Percentiles rank a stretch among this genome's conserved stretches.
Conservation (phyloP, 305 asterid genomes). For the Fraxinus latifolia region DNA sequence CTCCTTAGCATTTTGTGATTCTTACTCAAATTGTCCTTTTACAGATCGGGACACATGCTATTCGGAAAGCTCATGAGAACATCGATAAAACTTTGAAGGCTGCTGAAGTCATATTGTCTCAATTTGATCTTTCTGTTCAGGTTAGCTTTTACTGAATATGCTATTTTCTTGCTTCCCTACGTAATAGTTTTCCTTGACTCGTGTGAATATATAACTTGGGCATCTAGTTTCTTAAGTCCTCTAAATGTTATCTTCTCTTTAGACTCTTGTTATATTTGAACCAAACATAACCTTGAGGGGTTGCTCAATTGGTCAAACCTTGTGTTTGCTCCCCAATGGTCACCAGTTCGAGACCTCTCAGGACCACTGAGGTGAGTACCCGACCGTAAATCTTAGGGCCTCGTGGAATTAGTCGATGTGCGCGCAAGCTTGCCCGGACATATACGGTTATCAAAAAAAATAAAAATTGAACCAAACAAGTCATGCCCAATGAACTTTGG, state of each 20-base stretch:
- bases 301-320: no score
- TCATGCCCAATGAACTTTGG: background rate
- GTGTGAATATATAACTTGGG: background rate
- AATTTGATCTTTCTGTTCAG: conserved; percentile 90
- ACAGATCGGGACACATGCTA: conserved; percentile 92
- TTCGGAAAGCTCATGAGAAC: conserved; percentile 93
- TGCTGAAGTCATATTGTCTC: conserved; percentile 82
- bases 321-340: no score
- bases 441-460: no score
- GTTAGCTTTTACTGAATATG: conserved; percentile 33
- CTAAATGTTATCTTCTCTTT: background rate
- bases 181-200: background rate
- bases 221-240: background rate
- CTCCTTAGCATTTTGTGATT: conserved; percentile 13
- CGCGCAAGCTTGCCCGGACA: no score
- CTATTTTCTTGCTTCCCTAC: background rate
- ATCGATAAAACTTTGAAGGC: conserved; percentile 92
- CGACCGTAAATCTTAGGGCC: no score
- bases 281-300: no score
- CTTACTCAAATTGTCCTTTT: conserved; percentile 25
- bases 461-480: background rate
- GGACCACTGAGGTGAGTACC: no score
- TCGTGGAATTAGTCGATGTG: no score
- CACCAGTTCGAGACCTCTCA: no score
- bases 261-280: background rate